These are phyloP conservation scores for Lenwebbia sp. DNA, from an alignment of 345 rosid genomes.

Conservation along the genomic window DNA sequence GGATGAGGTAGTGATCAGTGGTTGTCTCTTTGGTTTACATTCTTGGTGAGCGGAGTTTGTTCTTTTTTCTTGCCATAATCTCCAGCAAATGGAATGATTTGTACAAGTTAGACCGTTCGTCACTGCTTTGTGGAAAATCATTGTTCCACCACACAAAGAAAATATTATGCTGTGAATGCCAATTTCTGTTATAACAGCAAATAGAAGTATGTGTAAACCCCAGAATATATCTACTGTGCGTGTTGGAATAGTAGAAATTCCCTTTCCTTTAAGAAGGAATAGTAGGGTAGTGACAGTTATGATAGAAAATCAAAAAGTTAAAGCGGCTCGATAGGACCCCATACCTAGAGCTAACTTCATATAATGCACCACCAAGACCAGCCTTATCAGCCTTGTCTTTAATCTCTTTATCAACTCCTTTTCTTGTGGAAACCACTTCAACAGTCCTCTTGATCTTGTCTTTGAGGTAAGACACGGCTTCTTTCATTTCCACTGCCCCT, in stretches of 20 bases:
- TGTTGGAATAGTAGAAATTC: neutral
- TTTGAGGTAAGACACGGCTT: neutral
- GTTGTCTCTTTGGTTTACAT: neutral
- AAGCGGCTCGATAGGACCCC: neutral
- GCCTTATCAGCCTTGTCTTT: neutral
- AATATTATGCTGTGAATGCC: neutral
- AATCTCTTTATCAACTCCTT: neutral
- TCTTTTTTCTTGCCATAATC: neutral
- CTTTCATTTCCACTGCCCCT: neutral
- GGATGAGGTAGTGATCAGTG: neutral
- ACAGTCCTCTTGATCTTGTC: neutral
- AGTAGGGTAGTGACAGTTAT: neutral
- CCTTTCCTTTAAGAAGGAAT: neutral
- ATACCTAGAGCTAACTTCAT: neutral
- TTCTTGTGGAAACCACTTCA: neutral
- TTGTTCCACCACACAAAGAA: conserved; percentile 1
- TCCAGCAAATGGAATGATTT: conserved; percentile 14
- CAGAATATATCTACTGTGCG: neutral
- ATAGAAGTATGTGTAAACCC: neutral
- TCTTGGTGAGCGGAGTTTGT: neutral
- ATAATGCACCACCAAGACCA: neutral
- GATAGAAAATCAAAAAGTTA: neutral
- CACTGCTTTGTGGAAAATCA: conserved; percentile 9
- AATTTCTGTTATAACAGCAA: neutral
- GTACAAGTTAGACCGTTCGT: conserved; percentile 34